phyloP scores from a whole-genome alignment of 2,329 filamentous ascomycete genomes.

The Paecilomyces sp. region DNA sequence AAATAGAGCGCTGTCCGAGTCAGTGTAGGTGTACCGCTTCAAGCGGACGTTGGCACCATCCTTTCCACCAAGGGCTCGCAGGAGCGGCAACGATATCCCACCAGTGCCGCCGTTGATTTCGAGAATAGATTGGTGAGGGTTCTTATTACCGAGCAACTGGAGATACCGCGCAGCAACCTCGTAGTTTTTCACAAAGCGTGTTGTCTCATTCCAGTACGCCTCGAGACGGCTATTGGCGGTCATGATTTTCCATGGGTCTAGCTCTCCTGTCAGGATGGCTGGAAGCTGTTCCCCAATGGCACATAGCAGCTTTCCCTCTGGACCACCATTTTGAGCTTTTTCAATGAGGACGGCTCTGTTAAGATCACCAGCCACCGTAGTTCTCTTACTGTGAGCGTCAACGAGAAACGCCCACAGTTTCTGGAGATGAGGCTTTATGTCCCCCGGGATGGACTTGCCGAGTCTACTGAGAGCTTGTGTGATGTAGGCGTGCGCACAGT shows the following conservation, averaged over 20 bases:
- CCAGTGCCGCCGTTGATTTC: constrained; percentile 14
- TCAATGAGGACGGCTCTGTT: neutral
- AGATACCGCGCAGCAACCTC: neutral
- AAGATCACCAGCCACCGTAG: neutral
- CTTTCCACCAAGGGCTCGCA: neutral
- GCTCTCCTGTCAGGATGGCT: neutral
- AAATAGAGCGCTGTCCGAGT: neutral
- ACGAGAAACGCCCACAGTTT: neutral
- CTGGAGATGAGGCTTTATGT: neutral
- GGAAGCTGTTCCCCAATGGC: neutral
- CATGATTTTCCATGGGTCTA: neutral
- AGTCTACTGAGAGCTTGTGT: neutral
- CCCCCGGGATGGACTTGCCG: neutral
- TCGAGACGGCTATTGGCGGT: neutral
- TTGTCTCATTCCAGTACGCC: neutral
- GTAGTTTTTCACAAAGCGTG: neutral
- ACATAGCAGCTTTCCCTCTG: neutral
- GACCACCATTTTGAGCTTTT: neutral
- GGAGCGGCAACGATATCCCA: constrained; percentile 1
- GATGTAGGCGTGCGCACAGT: neutral
- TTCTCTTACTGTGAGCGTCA: neutral
- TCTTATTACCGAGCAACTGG: constrained; percentile 1
- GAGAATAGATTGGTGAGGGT: constrained; percentile 9
- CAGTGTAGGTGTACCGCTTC: neutral
- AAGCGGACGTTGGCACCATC: neutral